phyloP scores from a whole-genome alignment of 768 basidiomycete genomes.

The Leccinum imitatum region DNA sequence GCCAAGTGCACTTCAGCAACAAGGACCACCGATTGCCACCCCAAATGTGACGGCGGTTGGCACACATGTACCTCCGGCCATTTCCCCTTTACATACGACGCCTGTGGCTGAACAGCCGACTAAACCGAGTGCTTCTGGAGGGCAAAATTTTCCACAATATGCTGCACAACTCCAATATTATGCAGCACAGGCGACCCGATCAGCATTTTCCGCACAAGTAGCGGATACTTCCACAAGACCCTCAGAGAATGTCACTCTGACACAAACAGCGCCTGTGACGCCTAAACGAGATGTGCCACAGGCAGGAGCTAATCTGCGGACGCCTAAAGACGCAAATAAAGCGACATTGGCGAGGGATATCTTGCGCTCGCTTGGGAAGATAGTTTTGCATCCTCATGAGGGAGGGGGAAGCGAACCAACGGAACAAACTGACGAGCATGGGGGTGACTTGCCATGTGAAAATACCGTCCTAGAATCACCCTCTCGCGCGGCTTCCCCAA shows the following conservation, averaged over 20 bases:
- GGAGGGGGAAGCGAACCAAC: conserved; percentile 7
- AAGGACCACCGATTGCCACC: neutral
- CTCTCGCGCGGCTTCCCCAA: neutral
- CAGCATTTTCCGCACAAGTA: conserved; percentile 6
- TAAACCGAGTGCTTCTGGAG: neutral
- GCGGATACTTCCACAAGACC: neutral
- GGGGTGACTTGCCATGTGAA: neutral
- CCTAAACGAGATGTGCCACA: conserved; percentile 7
- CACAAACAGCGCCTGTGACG: conserved; percentile 5
- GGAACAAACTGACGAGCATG: neutral
- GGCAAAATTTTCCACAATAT: conserved; percentile 7
- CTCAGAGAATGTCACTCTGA: neutral
- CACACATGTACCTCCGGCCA: neutral
- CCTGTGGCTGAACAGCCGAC: neutral
- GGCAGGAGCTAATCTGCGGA: conserved; percentile 12
- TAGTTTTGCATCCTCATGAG: conserved; percentile 6
- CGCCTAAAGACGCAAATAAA: conserved; percentile 45
- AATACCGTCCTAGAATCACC: neutral
- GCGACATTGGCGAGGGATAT: conserved; percentile 56
- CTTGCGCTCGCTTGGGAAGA: conserved; percentile 47
- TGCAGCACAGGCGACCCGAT: conserved; percentile 17
- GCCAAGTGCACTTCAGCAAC: conserved; percentile 1
- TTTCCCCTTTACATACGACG: neutral
- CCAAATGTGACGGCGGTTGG: neutral
- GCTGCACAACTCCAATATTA: conserved; percentile 22